Evolutionary conservation across 2,329 filamentous ascomycete genomes (phyloP).

Genomic region (Cladosporium sphaerospermum): DNA sequence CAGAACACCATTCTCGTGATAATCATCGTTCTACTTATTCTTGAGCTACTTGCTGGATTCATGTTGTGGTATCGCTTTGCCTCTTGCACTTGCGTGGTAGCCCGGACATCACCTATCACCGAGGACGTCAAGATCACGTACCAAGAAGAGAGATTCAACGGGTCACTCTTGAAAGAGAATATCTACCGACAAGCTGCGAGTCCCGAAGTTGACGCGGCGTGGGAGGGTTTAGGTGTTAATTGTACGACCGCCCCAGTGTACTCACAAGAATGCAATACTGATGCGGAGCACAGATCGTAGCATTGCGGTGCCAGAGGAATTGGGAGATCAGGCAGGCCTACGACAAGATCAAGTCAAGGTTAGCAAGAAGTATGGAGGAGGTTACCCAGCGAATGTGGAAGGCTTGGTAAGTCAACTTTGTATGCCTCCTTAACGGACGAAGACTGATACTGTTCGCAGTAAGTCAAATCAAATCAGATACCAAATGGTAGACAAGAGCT

Average conservation of each 20-base stretch:
- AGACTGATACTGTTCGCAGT: conserved; percentile 18
- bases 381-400: conserved; percentile 53
- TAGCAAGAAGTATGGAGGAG: conserved; percentile 50
- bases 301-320: conserved; percentile 44
- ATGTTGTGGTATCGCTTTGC: no score
- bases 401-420: conserved; percentile 34
- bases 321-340: conserved; percentile 52
- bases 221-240: conserved; percentile 47
- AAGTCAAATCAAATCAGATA: background rate
- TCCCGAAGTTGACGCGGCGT: conserved; percentile 52
- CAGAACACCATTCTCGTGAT: no score
- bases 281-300: conserved; percentile 34
- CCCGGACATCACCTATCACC: conserved; percentile 26
- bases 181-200: conserved; percentile 46
- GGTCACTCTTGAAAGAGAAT: conserved; percentile 50
- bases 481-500: background rate
- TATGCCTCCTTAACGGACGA: background rate
- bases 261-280: background rate
- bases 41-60: no score
- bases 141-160: conserved; percentile 46
- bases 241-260: conserved; percentile 35
- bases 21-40: no score
- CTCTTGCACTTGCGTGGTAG: background rate
- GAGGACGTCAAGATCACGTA: conserved; percentile 40
- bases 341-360: conserved; percentile 51